phyloP scores from a whole-genome alignment of 106 monocot genomes.

The Vanilla planifolia region DNA sequence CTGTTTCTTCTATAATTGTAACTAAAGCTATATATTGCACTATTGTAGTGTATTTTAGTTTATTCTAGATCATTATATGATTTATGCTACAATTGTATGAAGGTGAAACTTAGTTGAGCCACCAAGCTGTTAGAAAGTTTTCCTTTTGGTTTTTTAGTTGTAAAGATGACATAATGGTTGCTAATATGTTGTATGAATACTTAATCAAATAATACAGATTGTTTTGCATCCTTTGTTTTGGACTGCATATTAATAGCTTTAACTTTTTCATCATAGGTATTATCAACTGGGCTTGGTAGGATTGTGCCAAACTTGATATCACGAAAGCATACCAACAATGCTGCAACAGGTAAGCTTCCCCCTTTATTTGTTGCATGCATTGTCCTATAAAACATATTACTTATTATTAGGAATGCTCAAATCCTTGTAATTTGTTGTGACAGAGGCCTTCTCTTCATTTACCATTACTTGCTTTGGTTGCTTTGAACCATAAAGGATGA shows the following conservation, averaged over 20 bases:
- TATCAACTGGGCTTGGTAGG: conserved; percentile 94
- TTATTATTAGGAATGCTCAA: no score
- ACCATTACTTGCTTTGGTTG: no score
- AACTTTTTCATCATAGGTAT: conserved; percentile 28
- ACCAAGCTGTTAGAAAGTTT: background rate
- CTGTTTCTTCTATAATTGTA: background rate
- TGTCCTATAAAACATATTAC: no score
- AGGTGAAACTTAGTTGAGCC: no score
- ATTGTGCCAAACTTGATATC: conserved; percentile 97
- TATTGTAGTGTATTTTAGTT: background rate
- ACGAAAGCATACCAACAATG: conserved; percentile 91
- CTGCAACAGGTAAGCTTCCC: conserved; percentile 68
- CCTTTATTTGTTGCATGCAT: background rate
- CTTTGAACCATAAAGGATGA: no score
- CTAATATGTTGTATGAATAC: background rate
- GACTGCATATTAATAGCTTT: background rate
- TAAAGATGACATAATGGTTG: background rate
- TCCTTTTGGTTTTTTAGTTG: background rate
- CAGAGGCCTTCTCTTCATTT: no score
- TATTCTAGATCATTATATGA: no score
- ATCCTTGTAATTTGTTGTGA: no score
- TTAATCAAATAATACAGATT: background rate
- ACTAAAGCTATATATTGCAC: background rate
- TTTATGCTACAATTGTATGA: no score
- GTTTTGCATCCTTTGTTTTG: no score